These are phyloP conservation scores for Acer yangbiense DNA, from an alignment of 345 rosid species.

Conservation along the genomic window DNA sequence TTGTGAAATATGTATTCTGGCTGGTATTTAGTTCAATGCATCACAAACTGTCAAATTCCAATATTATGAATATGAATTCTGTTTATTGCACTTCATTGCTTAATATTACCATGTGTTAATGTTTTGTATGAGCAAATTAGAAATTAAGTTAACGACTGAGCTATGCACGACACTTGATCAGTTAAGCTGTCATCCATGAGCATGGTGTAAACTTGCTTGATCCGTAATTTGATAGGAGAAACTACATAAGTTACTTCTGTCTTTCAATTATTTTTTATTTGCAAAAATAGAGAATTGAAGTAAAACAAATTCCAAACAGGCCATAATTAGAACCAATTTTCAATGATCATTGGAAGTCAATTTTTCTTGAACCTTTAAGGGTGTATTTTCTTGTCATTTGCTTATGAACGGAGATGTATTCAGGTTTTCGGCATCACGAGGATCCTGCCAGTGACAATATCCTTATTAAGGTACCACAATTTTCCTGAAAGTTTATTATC, in stretches of 20 bases:
- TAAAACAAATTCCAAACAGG: background rate
- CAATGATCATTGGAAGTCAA: background rate
- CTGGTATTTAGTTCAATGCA: background rate
- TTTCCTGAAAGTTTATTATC: conserved; percentile 14
- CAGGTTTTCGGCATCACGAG: conserved; percentile 61
- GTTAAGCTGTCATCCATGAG: background rate
- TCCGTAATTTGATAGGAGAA: background rate
- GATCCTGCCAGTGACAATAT: conserved; percentile 35
- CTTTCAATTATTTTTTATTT: background rate
- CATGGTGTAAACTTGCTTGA: background rate
- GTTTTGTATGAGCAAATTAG: background rate
- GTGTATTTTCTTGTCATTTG: conserved; percentile 14
- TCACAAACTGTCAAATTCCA: background rate
- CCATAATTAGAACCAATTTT: background rate
- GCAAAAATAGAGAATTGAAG: background rate
- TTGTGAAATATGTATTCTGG: background rate
- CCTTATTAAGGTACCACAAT: conserved; percentile 64
- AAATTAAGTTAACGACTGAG: background rate
- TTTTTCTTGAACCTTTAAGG: background rate
- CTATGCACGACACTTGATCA: background rate
- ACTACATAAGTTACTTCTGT: conserved; percentile 1
- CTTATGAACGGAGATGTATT: conserved; percentile 35
- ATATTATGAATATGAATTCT: background rate
- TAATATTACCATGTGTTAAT: background rate
- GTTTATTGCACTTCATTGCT: background rate